Conservation (phyloP, 768 basidiomycete genomes). For the Pleurotus citrinopileatus region DNA sequence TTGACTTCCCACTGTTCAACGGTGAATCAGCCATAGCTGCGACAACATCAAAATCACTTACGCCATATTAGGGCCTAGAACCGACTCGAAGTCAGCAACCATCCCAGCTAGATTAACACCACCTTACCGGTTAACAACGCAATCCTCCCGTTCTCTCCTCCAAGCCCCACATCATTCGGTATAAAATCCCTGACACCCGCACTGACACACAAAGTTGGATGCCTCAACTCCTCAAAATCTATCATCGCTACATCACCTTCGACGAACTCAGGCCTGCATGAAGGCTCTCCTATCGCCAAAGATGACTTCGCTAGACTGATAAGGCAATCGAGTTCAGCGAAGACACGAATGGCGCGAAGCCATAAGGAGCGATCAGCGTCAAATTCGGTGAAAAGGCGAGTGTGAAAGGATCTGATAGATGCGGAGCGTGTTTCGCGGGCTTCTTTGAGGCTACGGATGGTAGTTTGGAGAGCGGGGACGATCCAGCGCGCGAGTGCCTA, state of each 20-base stretch:
- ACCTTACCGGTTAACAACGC: conserved; percentile 79
- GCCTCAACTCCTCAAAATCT: conserved; percentile 87
- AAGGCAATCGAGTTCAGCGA: conserved; percentile 96
- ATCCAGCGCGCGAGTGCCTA: conserved; percentile 76
- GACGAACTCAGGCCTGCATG: conserved; percentile 88
- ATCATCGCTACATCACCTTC: conserved; percentile 77
- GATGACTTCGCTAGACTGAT: conserved; percentile 91
- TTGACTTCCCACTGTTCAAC: conserved; percentile 66
- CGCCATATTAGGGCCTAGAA: conserved; percentile 84
- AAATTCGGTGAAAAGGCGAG: conserved; percentile 75
- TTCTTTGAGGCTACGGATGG: conserved; percentile 85
- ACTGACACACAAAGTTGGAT: conserved; percentile 79
- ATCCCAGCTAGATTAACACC: background rate
- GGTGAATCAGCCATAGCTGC: conserved; percentile 7
- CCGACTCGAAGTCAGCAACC: conserved; percentile 9
- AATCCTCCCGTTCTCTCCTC: conserved; percentile 70
- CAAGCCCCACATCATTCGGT: conserved; percentile 88
- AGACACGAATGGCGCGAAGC: conserved; percentile 79
- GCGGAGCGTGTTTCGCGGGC: conserved; percentile 84
- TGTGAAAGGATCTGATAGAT: conserved; percentile 82
- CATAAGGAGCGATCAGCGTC: conserved; percentile 77
- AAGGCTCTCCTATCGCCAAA: conserved; percentile 85
- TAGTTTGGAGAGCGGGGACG: conserved; percentile 66
- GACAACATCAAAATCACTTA: conserved; percentile 31
- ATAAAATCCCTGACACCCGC: conserved; percentile 69